Percentiles rank a stretch among this genome's conserved stretches.
These are phyloP conservation scores for Mercurialis annua DNA, from an alignment of 345 rosid species.

Conservation along the genomic window DNA sequence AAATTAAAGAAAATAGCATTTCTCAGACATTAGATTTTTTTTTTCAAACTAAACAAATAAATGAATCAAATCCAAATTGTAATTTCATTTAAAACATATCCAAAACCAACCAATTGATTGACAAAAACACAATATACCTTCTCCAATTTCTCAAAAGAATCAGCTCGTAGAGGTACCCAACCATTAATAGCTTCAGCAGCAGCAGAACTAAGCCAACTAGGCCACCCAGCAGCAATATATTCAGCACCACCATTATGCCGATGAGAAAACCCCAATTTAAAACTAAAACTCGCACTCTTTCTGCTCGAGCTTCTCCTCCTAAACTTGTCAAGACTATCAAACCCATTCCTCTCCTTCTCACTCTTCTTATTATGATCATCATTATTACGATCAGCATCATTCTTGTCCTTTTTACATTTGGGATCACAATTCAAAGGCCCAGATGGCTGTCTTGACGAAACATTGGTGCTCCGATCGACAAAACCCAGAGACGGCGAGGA, in stretches of 20 bases:
- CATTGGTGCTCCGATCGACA: constrained; percentile 7
- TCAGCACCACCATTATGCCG: constrained; percentile 46
- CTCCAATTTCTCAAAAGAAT: constrained; percentile 68
- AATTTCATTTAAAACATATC: neutral
- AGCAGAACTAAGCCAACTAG: constrained; percentile 62
- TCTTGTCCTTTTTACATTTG: constrained; percentile 2
- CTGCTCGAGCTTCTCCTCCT: constrained; percentile 31
- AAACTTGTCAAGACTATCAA: constrained; percentile 14
- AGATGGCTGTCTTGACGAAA: constrained; percentile 31
- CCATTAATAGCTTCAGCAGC: constrained; percentile 71
- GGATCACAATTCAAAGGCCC: constrained; percentile 20
- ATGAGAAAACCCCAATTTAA: constrained; percentile 44
- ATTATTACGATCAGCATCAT: neutral
- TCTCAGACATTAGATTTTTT: too few relatives aligned
- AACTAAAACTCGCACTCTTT: constrained; percentile 27
- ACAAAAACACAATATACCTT: constrained; percentile 42
- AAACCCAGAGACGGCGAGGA: constrained; percentile 12
- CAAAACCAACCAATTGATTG: neutral
- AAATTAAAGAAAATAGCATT: too few relatives aligned
- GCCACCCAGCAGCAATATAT: constrained; percentile 76
- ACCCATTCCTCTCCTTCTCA: constrained; percentile 28
- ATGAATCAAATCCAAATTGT: neutral
- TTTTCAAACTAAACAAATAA: neutral
- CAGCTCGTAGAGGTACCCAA: constrained; percentile 68
- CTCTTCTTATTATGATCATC: neutral